Percentiles rank a stretch among this genome's conserved stretches.
These are phyloP conservation scores for Kwoniella shivajii DNA, from an alignment of 1,284 basidiomycete species.

Conservation along the genomic window DNA sequence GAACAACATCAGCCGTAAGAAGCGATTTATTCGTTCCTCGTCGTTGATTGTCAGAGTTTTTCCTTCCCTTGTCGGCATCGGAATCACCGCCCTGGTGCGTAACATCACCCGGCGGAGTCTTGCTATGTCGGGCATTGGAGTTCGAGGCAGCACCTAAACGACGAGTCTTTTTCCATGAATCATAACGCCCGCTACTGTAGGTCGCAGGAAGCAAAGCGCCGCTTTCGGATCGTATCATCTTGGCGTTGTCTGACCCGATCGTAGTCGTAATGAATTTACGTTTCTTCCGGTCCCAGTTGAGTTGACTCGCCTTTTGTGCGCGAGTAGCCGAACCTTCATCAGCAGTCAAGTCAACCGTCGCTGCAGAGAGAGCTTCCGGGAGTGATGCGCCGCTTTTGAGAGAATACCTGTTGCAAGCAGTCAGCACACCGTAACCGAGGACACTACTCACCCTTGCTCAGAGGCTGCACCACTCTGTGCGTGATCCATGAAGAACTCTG, in stretches of 20 bases:
- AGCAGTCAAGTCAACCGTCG: constrained; percentile 79
- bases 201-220: constrained; percentile 89
- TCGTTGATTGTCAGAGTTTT: no score
- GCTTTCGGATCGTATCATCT: constrained; percentile 90
- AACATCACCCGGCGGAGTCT: no score
- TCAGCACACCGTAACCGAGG: not conserved
- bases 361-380: constrained; percentile 76
- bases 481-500: constrained; percentile 88
- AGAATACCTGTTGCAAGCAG: constrained; percentile 64
- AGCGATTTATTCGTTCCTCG: no score
- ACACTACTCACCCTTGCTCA: constrained; percentile 75
- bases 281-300: constrained; percentile 94
- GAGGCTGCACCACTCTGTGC: constrained; percentile 80
- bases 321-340: constrained; percentile 71
- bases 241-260: constrained; percentile 79
- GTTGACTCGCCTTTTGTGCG: constrained; percentile 66
- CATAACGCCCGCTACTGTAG: constrained; percentile 89
- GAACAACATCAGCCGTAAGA: no score
- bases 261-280: constrained; percentile 87
- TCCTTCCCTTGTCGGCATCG: no score
- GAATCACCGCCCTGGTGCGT: no score
- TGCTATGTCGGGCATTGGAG: no score
- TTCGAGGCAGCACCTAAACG: no score
- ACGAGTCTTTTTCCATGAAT: constrained; percentile 99
- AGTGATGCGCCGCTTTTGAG: constrained; percentile 81